Conservation (phyloP, 495 filamentous ascomycete species). For the Lepraria neglecta region DNA sequence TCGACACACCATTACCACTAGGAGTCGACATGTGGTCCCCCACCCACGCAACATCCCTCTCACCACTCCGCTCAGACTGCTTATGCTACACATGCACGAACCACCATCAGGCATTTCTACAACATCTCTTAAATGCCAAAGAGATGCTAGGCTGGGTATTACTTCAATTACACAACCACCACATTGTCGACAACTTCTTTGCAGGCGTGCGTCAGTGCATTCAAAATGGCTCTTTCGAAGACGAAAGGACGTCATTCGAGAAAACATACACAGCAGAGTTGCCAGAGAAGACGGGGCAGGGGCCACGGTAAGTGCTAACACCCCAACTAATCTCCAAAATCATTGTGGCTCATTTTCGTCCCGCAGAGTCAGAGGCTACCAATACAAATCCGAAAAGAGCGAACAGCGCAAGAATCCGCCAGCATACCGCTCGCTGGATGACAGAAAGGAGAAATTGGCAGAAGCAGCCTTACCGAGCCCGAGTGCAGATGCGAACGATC, state of each 20-base stretch:
- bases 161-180: constrained; percentile 83
- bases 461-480: constrained; percentile 39
- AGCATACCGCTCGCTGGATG: constrained; percentile 54
- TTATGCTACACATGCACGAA: constrained; percentile 75
- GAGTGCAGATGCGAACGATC: constrained; percentile 46
- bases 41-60: constrained; percentile 49
- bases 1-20: constrained; percentile 42
- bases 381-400: constrained; percentile 61
- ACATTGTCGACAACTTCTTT: constrained; percentile 69
- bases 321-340: neutral
- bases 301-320: constrained; percentile 55
- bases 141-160: constrained; percentile 97
- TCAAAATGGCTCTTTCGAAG: constrained; percentile 54
- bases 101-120: constrained; percentile 81
- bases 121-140: constrained; percentile 78
- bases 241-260: constrained; percentile 50
- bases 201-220: constrained; percentile 56
- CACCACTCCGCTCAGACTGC: constrained; percentile 56
- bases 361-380: constrained; percentile 69
- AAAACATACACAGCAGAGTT: constrained; percentile 58
- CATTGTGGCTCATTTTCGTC: neutral
- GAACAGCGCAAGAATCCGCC: constrained; percentile 62
- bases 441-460: constrained; percentile 42
- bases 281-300: constrained; percentile 65
- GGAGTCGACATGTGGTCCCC: constrained; percentile 69